Conservation (phyloP, 805 yeast genomes). For the Candida ortonii region DNA sequence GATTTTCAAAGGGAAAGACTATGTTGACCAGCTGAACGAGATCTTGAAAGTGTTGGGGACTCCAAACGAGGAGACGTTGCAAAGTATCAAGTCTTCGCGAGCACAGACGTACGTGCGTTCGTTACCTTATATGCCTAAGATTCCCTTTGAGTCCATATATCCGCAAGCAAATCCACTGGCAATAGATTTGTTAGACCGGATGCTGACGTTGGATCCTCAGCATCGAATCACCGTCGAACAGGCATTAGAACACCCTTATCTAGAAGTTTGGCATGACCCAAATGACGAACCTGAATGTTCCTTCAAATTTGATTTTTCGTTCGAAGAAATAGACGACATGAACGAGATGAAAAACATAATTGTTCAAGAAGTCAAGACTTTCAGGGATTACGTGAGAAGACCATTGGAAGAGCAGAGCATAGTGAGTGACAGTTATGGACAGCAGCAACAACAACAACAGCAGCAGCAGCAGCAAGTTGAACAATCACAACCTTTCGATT, state of each 20-base stretch:
- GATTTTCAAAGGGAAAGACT: constrained; percentile 91
- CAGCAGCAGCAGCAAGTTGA: constrained; percentile 2
- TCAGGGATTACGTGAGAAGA: constrained; percentile 77
- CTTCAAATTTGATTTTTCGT: constrained; percentile 78
- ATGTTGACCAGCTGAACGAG: constrained; percentile 90
- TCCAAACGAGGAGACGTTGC: constrained; percentile 70
- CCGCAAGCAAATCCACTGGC: constrained; percentile 89
- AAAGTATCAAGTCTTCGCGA: constrained; percentile 74
- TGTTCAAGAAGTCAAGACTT: constrained; percentile 71
- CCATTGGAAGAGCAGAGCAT: constrained; percentile 56
- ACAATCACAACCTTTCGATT: constrained; percentile 8
- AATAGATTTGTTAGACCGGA: constrained; percentile 68
- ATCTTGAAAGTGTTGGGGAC: constrained; percentile 88
- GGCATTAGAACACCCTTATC: constrained; percentile 85
- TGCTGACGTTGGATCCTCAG: constrained; percentile 86
- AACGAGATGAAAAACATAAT: constrained; percentile 74
- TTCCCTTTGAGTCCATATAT: constrained; percentile 66
- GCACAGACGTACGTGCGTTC: constrained; percentile 91
- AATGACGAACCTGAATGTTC: constrained; percentile 85
- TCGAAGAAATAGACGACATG: constrained; percentile 81
- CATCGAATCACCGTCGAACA: constrained; percentile 83
- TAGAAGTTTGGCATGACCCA: constrained; percentile 90
- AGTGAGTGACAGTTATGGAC: constrained; percentile 28
- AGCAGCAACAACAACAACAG: constrained; percentile 25
- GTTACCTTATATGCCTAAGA: constrained; percentile 76